Percentiles rank a stretch among this genome's conserved stretches.
Evolutionary conservation across 1,284 basidiomycete species (phyloP).

Genomic region (Marasmius oreades): DNA sequence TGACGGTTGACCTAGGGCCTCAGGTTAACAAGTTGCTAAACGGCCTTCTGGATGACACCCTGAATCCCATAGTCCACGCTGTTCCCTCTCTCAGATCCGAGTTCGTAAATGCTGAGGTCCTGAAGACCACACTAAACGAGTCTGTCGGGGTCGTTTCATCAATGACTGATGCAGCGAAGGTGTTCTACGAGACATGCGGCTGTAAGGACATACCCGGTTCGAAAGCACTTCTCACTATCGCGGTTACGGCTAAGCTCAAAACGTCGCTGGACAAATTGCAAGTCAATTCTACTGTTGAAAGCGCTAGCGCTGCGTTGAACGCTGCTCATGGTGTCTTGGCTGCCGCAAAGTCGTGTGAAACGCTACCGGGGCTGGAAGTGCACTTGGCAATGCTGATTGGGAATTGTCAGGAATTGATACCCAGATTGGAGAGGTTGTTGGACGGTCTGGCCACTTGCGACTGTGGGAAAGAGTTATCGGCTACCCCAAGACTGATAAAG

Average conservation of each 20-base stretch:
- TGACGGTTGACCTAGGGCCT: background rate
- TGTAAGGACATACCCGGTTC: background rate
- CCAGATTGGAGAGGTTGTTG: background rate
- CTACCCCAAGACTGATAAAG: too few species aligned
- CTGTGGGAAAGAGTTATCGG: background rate
- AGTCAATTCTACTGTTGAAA: background rate
- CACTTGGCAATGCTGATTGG: background rate
- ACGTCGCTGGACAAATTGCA: background rate
- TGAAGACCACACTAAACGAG: background rate
- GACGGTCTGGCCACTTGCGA: background rate
- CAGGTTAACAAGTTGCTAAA: background rate
- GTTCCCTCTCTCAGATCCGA: background rate
- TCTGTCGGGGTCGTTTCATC: background rate
- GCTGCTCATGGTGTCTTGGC: background rate
- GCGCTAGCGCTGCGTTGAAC: background rate
- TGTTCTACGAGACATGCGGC: background rate
- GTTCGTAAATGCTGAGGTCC: background rate
- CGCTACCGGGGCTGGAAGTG: background rate
- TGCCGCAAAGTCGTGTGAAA: background rate
- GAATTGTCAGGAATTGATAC: background rate
- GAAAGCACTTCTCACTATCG: background rate
- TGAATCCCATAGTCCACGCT: background rate
- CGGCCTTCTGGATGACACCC: background rate
- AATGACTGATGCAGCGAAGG: background rate
- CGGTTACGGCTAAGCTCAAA: background rate